Evolutionary conservation across 1,284 basidiomycete genomes (phyloP).

Genomic region (Cystobasidium slooffiae): DNA sequence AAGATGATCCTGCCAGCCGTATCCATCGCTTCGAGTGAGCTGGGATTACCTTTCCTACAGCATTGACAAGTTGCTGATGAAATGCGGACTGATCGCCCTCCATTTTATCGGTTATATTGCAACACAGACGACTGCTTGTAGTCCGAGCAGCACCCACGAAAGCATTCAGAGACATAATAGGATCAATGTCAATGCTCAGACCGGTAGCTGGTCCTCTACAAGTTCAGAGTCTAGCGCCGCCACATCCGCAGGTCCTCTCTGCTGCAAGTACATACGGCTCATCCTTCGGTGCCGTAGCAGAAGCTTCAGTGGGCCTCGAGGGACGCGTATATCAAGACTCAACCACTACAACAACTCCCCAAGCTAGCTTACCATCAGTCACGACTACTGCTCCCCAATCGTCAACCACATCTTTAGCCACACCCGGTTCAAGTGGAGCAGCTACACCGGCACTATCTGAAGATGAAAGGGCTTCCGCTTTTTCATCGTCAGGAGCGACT

Average conservation of each 20-base stretch:
- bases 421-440: not conserved
- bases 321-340: not conserved
- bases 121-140: constrained; percentile 16
- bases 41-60: not conserved
- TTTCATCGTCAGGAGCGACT: not conserved
- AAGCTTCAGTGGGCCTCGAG: constrained; percentile 13
- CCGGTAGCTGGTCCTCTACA: constrained; percentile 13
- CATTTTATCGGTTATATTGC: not conserved
- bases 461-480: not conserved
- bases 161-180: constrained; percentile 12
- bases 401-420: not conserved
- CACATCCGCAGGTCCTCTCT: constrained; percentile 2
- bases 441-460: not conserved
- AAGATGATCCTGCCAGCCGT: constrained; percentile 9
- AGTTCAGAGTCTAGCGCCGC: constrained; percentile 25
- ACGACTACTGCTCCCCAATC: constrained; percentile 10
- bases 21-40: constrained; percentile 19
- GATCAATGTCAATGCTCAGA: constrained; percentile 16
- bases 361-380: not conserved
- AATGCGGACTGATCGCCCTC: not conserved
- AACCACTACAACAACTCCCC: not conserved
- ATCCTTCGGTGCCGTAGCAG: constrained; percentile 27
- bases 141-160: constrained; percentile 15
- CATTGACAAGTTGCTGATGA: constrained; percentile 7
- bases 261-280: constrained; percentile 17